A percentile compares a stretch with the other conserved stretches of the same genome.
Evolutionary conservation across 495 filamentous ascomycete genomes (phyloP).

Genomic region (Xylaria cubensis): DNA sequence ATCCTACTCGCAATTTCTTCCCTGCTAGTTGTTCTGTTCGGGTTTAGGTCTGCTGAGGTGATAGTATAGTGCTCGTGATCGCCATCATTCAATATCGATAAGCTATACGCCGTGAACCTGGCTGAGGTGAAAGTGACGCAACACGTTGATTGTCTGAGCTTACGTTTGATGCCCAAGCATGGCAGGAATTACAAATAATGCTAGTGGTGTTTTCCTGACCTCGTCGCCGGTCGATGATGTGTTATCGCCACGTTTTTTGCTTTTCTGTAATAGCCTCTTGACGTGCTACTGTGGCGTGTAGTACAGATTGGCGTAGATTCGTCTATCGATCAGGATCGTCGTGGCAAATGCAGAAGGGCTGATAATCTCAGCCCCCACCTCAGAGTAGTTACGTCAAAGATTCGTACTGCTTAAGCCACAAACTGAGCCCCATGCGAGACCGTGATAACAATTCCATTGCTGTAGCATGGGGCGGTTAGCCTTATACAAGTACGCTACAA

Average conservation of each 20-base stretch:
- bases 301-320: neutral
- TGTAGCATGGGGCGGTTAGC: neutral
- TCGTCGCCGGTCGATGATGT: neutral
- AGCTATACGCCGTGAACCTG: constrained; percentile 3
- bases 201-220: neutral
- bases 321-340: neutral
- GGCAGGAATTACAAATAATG: neutral
- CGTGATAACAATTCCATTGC: neutral
- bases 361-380: neutral
- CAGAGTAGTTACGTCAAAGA: neutral
- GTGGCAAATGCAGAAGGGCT: neutral
- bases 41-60: constrained; percentile 1
- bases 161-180: neutral
- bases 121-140: neutral
- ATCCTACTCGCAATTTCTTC: constrained; percentile 1
- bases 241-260: neutral
- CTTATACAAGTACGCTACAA: neutral
- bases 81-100: constrained; percentile 1
- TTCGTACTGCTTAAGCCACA: constrained; percentile 5
- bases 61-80: neutral
- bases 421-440: neutral
- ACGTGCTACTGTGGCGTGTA: neutral
- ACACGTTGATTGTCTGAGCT: neutral
- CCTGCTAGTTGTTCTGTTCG: constrained; percentile 6
- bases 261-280: neutral